Percentiles rank a stretch among this genome's conserved stretches.
Evolutionary conservation across 805 yeast genomes (phyloP).

Genomic region (Yamadazyma philogaea): DNA sequence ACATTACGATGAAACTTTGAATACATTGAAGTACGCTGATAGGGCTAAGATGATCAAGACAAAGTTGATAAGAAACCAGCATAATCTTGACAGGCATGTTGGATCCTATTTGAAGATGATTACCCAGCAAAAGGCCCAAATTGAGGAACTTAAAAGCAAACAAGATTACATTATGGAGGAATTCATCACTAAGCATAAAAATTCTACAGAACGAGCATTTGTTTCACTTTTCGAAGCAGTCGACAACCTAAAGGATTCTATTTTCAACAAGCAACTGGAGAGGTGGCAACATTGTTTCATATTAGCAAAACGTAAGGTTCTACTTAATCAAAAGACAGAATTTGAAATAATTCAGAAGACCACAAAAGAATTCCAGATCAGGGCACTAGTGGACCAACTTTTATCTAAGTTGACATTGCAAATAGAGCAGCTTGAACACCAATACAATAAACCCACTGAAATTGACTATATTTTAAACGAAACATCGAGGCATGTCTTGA

Average conservation of each 20-base stretch:
- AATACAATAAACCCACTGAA: constrained; percentile 48
- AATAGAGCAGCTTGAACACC: constrained; percentile 49
- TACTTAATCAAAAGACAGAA: constrained; percentile 44
- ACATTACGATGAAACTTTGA: constrained; percentile 91
- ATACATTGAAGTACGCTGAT: constrained; percentile 87
- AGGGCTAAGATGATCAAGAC: constrained; percentile 90
- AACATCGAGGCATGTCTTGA: constrained; percentile 45
- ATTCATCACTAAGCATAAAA: constrained; percentile 32
- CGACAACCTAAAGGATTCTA: constrained; percentile 37
- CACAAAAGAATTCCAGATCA: constrained; percentile 1
- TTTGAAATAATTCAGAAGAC: constrained; percentile 16
- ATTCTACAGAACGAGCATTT: constrained; percentile 37
- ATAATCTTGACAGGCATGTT: constrained; percentile 75
- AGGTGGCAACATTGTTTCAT: constrained; percentile 41
- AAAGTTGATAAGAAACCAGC: constrained; percentile 68
- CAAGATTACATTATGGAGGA: constrained; percentile 44
- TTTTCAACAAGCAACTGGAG: constrained; percentile 44
- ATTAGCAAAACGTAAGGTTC: constrained; percentile 46
- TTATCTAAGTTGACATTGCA: constrained; percentile 38
- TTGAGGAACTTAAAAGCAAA: constrained; percentile 60
- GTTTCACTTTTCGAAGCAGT: constrained; percentile 41
- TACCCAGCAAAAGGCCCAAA: constrained; percentile 72
- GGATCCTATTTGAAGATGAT: constrained; percentile 83
- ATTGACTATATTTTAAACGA: constrained; percentile 49
- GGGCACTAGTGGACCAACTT: constrained; percentile 31